Evolutionary conservation across 2,329 filamentous ascomycete genomes (phyloP).

Genomic region (Neurospora sp.): DNA sequence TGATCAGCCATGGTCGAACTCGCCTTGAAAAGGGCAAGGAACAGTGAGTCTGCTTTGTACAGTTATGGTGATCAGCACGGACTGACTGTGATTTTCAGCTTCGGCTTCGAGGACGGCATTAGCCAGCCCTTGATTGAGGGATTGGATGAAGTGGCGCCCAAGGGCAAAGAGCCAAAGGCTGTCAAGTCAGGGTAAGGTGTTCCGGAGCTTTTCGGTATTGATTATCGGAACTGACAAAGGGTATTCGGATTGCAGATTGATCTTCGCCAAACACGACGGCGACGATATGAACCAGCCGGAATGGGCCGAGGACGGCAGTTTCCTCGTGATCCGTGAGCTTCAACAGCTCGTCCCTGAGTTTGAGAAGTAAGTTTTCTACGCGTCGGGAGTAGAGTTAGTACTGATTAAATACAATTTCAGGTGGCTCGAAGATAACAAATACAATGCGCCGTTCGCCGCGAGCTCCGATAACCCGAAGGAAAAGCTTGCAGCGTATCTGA

Average conservation of each 20-base stretch:
- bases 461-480: not conserved
- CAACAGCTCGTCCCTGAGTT: not conserved
- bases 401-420: not conserved
- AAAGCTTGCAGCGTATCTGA: not conserved
- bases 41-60: not conserved
- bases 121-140: not conserved
- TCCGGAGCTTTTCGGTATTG: not conserved
- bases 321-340: not conserved
- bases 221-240: not conserved
- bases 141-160: not conserved
- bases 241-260: not conserved
- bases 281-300: not conserved
- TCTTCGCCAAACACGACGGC: not conserved
- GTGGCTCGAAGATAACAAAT: not conserved
- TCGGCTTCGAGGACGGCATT: not conserved
- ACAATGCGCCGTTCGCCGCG: not conserved
- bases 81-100: not conserved
- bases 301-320: not conserved
- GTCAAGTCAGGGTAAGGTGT: not conserved
- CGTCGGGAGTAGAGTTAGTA: not conserved
- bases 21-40: not conserved
- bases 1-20: not conserved
- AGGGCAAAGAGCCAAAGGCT: not conserved
- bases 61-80: not conserved
- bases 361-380: not conserved